Percentiles rank a stretch among this genome's conserved stretches.
Evolutionary conservation across 495 filamentous ascomycete genomes (phyloP).

Genomic region (Tricharina praecox): DNA sequence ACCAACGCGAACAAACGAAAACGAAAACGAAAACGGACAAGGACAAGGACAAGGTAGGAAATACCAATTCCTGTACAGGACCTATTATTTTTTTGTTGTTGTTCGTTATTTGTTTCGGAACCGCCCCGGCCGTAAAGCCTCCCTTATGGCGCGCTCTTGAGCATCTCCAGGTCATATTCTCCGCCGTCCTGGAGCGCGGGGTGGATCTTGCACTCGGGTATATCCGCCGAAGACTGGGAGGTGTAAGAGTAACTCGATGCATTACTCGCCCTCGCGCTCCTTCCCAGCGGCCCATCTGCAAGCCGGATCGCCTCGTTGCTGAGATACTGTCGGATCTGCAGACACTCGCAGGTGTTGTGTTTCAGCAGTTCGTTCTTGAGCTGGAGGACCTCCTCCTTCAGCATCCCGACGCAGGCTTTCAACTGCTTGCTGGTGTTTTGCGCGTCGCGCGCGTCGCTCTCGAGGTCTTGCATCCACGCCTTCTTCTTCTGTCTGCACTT

Average conservation of each 20-base stretch:
- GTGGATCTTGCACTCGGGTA: neutral
- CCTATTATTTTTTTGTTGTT: too few species aligned
- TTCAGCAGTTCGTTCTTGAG: slow-evolving; percentile 32
- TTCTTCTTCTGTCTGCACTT: slow-evolving; percentile 86
- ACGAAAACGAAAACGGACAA: too few species aligned
- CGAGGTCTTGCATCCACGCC: slow-evolving; percentile 46
- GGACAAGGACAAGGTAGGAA: too few species aligned
- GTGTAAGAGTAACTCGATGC: neutral
- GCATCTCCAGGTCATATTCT: neutral
- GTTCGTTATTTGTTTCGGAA: too few species aligned
- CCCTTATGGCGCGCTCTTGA: too few species aligned
- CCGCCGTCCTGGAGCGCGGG: neutral
- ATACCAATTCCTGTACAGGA: too few species aligned
- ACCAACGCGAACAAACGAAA: too few species aligned
- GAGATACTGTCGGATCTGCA: slow-evolving; percentile 25
- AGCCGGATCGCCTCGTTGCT: slow-evolving; percentile 24
- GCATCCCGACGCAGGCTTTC: slow-evolving; percentile 19
- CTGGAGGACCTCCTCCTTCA: slow-evolving; percentile 30
- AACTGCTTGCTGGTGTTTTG: slow-evolving; percentile 19
- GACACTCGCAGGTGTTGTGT: slow-evolving; percentile 30
- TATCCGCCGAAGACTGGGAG: neutral
- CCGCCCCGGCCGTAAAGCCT: too few species aligned
- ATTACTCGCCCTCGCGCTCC: neutral
- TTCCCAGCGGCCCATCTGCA: slow-evolving; percentile 8
- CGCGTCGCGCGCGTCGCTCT: slow-evolving; percentile 29